These are phyloP conservation scores for Psilocybe mexicana DNA, from an alignment of 1,284 basidiomycete genomes.

Conservation along the genomic window DNA sequence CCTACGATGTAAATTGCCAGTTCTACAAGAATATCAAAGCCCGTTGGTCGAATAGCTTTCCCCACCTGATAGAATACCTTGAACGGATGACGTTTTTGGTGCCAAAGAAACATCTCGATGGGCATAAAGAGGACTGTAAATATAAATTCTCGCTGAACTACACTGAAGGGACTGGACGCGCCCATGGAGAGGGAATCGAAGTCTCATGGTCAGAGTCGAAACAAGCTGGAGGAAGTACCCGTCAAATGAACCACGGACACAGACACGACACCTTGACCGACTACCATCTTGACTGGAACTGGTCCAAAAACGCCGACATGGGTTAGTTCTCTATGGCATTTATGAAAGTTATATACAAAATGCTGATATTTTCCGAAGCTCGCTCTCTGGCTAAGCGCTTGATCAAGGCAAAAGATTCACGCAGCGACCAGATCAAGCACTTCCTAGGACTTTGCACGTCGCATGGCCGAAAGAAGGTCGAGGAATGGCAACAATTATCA, in stretches of 20 bases:
- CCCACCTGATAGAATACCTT: constrained; percentile 13
- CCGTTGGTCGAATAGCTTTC: constrained; percentile 6
- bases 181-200: constrained; percentile 24
- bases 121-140: constrained; percentile 11
- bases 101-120: constrained; percentile 26
- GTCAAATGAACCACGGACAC: constrained; percentile 28
- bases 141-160: constrained; percentile 26
- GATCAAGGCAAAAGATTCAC: not conserved
- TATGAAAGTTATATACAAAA: not conserved
- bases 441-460: not conserved
- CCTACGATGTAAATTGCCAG: constrained; percentile 9
- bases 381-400: not conserved
- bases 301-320: constrained; percentile 1
- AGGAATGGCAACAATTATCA: not conserved
- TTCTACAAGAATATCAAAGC: constrained; percentile 6
- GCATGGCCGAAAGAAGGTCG: not conserved
- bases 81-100: constrained; percentile 9
- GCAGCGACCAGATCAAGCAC: not conserved
- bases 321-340: not conserved
- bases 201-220: constrained; percentile 23
- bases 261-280: constrained; percentile 26
- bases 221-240: constrained; percentile 23
- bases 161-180: constrained; percentile 19
- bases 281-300: constrained; percentile 21
- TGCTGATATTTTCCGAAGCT: not conserved